Base-by-base conservation (phyloP, 2,329 filamentous ascomycete genomes). In the Calonectria montana region DNA sequence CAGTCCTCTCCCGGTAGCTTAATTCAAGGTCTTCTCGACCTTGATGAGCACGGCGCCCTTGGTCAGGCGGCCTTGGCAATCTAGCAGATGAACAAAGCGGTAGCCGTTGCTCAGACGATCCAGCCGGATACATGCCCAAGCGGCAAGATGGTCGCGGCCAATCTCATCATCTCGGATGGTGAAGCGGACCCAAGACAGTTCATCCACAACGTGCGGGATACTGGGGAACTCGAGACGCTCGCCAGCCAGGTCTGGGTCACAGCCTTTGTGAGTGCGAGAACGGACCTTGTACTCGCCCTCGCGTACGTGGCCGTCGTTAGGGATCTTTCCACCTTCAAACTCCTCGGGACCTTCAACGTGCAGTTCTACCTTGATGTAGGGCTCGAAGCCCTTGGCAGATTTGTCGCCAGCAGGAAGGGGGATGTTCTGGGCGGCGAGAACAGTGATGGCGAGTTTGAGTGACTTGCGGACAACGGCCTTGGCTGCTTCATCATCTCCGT, bases 101-200 rank as follows among this genome's bases (percentile, higher is more conserved):
- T 94, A 94, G 1, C 97, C 96, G 39, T 89, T 85, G 72, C 91
- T 91, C 71, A 98, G 83, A 9, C 95, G 89, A 83, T 98, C 95
- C 25, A 98, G 89, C 45, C 95, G 89, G 77, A 97, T 92, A 80
- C 95, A 98, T 2, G 94, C 92, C 97, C 97, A 98, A 3, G 93
- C 95, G 13, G 95, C 93, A 69, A 98, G 83, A 71, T 93, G 90
- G 79, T 98, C 95, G 73, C 89, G 89, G 4, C 92, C 91, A 75
- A 96, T 90, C 82, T 96, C 93, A 76, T 97, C 93, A 81, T 98
- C 94, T 82, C 95, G 93, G 76, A 98, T 88, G 78, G 97, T 95
- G 86, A 98, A 94, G 78, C 93, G 88, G 66, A 95, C 87, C 84
- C 95, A 96, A 35, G 91, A 91, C 73, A 96, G 85, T 79, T 93